Conservation (phyloP, 495 filamentous ascomycete genomes). For the Aspergillus heteromorphus region DNA sequence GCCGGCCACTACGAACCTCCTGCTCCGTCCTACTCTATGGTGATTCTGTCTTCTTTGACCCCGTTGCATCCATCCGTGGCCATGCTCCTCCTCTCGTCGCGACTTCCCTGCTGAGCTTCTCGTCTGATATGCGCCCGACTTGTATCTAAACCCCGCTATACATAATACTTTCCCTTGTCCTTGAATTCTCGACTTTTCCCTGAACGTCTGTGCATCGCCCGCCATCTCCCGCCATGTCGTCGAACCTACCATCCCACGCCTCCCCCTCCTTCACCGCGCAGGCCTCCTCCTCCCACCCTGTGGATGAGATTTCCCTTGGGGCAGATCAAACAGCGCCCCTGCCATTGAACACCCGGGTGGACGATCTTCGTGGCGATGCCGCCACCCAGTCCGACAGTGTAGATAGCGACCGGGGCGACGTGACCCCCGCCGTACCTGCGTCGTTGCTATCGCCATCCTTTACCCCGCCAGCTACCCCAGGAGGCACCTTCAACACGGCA, state of each 20-base stretch:
- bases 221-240: slow-evolving; percentile 38
- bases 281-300: slow-evolving; percentile 20
- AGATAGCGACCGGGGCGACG: slow-evolving; percentile 17
- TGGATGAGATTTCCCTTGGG: slow-evolving; percentile 23
- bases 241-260: slow-evolving; percentile 46
- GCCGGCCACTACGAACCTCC: no score
- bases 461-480: slow-evolving; percentile 70
- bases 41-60: neutral
- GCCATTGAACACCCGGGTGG: slow-evolving; percentile 8
- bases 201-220: slow-evolving; percentile 1
- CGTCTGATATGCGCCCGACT: neutral
- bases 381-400: slow-evolving; percentile 19
- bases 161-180: neutral
- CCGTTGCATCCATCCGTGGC: neutral
- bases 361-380: slow-evolving; percentile 16
- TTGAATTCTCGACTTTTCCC: slow-evolving; percentile 1
- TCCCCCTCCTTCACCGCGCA: slow-evolving; percentile 47
- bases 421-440: slow-evolving; percentile 41
- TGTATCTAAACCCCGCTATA: neutral
- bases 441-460: slow-evolving; percentile 69
- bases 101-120: neutral
- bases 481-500: slow-evolving; percentile 53
- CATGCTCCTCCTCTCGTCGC: neutral
- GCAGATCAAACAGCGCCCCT: slow-evolving; percentile 8
- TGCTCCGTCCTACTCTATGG: neutral